Evolutionary conservation across 169 alveolate species (phyloP), one percentile per base, ranked within the genome.

Genomic region (Plasmodium malariae): DNA sequence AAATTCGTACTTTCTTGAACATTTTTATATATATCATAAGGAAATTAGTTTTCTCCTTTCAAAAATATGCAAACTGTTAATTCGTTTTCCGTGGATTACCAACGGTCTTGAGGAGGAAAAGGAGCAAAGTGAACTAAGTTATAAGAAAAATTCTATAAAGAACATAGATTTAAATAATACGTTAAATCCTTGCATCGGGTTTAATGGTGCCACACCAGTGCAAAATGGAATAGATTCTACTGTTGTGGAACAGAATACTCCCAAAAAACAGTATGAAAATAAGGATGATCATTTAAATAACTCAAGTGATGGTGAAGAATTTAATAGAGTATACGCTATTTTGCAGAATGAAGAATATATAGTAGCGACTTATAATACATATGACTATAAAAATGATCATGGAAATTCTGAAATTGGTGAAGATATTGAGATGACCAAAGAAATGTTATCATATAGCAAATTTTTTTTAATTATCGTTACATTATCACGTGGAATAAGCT

Each of bases 401-500:
- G 65, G 34, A 28, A 36, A 48, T 34, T 36, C 7, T 4, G 21
- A 60, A 76, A 51, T 80, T 28, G 49, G 7, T 7, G 54, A 68
- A 67, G 57, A 80, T 51, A 51, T 60, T 11, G 24, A 51, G 14
- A 86, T 86, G 21, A 86, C 26, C 60, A 86, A 86, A 49, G 92
- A 86, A 86, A 63, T 86, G 34, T 28, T 86, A 14, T 86, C 92
- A 14, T 86, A 86, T 63, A 86, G 92, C 78, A 86, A 86, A 86
- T 86, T 86, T 32, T 86, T 86, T 63, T 40, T 86, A 12, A 73
- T 86, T 28, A 70, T 86, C 12, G 43, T 86, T 26, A 86, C 92
- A 21, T 36, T 86, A 30, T 86, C 92, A 57, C 92, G 92, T 57
- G 87, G 87, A 30, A 68, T 86, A 54, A 70, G 48, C 26, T 36